Conservation (phyloP, 2,329 filamentous ascomycete genomes). For the Talaromyces sp. region DNA sequence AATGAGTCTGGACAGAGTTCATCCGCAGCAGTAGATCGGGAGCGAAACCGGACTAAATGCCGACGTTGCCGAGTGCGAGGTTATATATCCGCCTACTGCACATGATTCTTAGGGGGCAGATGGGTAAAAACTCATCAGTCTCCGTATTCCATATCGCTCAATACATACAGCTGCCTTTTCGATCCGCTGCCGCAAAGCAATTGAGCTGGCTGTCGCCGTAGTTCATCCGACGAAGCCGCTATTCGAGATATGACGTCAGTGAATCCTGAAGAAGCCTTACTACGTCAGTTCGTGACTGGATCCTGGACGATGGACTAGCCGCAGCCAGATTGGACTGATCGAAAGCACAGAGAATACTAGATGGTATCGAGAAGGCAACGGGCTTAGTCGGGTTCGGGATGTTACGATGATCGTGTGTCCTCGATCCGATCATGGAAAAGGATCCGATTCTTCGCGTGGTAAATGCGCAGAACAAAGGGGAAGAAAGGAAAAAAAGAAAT, state of each 20-base stretch:
- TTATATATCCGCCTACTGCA: background rate
- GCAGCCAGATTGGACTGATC: background rate
- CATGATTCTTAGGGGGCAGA: too few species aligned
- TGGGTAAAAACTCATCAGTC: too few species aligned
- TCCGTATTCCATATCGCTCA: too few species aligned
- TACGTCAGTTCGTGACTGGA: too few species aligned
- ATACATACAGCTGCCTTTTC: too few species aligned
- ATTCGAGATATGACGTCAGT: background rate
- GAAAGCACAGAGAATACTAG: background rate
- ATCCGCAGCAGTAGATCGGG: background rate
- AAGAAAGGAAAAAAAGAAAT: background rate
- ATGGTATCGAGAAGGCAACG: background rate
- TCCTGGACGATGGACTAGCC: too few species aligned
- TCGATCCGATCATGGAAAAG: background rate
- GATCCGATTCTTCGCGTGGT: background rate
- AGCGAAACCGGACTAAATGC: slow-evolving; percentile 3
- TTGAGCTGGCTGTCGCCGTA: background rate
- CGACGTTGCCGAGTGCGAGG: background rate
- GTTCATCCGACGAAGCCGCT: background rate
- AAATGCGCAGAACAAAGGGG: background rate
- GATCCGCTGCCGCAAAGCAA: background rate
- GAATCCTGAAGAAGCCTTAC: background rate
- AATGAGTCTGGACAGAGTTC: background rate
- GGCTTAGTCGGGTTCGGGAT: background rate
- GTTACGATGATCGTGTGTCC: background rate